Evolutionary conservation across 2,329 filamentous ascomycete genomes (phyloP).

Genomic region (Ophiostoma sp.): DNA sequence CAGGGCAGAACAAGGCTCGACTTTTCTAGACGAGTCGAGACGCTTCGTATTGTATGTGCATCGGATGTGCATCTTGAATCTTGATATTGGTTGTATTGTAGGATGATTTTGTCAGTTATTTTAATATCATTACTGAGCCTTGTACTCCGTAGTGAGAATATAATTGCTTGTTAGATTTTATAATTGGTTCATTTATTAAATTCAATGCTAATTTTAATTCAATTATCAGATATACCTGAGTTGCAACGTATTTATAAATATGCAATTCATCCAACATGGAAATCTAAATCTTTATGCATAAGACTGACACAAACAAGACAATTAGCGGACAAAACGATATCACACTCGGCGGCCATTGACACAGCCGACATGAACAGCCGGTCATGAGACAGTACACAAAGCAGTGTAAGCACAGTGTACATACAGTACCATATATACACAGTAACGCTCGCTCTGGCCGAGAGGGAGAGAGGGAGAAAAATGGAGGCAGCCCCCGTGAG

Average conservation of each 20-base stretch:
- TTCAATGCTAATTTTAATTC: too few relatives aligned
- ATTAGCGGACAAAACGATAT: not conserved
- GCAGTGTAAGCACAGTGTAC: not conserved
- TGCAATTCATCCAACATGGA: too few relatives aligned
- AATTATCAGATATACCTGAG: too few relatives aligned
- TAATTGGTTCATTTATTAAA: too few relatives aligned
- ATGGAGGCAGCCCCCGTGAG: conserved; percentile 4
- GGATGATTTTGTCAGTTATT: too few relatives aligned
- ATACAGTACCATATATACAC: not conserved
- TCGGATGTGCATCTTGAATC: not conserved
- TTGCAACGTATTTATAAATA: too few relatives aligned
- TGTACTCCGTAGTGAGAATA: too few relatives aligned
- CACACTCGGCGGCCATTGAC: not conserved
- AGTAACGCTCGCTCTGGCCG: not conserved
- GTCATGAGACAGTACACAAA: not conserved
- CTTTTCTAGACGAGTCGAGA: not conserved
- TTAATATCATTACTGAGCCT: too few relatives aligned
- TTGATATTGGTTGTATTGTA: not conserved
- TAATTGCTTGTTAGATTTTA: too few relatives aligned
- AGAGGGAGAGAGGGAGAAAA: not conserved
- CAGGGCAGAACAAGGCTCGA: not conserved
- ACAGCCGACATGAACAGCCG: not conserved
- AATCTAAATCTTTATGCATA: too few relatives aligned
- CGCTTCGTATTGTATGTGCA: not conserved
- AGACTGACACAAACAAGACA: too few relatives aligned